These are phyloP conservation scores for Kazachstania kunashirensis DNA, from an alignment of 805 yeast genomes.

Conservation along the genomic window DNA sequence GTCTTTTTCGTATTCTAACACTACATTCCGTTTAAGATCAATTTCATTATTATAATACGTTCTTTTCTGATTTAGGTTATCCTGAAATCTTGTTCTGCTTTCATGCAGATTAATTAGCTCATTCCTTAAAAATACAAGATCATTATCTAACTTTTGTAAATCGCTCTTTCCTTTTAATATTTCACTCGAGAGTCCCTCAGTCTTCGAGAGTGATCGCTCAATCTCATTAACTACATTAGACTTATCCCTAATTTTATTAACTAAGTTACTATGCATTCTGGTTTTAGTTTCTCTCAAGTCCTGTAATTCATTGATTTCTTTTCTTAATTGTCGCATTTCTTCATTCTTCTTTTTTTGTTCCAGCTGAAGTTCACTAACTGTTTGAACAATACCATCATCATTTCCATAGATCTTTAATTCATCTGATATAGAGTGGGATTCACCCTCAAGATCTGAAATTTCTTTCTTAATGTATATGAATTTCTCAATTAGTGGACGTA, in stretches of 20 bases:
- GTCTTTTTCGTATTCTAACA: background rate
- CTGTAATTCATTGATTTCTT: slow-evolving; percentile 18
- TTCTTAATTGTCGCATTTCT: slow-evolving; percentile 16
- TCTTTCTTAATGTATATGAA: slow-evolving; percentile 23
- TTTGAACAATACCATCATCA: slow-evolving; percentile 14
- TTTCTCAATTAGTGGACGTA: slow-evolving; percentile 26
- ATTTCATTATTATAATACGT: slow-evolving; percentile 3
- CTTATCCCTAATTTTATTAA: slow-evolving; percentile 18
- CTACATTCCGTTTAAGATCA: background rate
- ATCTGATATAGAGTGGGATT: slow-evolving; percentile 17
- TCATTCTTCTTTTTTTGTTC: slow-evolving; percentile 17
- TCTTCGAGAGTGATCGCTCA: slow-evolving; percentile 14
- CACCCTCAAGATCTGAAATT: slow-evolving; percentile 12
- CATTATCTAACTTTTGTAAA: slow-evolving; percentile 7
- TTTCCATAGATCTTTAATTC: slow-evolving; percentile 19
- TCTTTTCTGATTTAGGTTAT: background rate
- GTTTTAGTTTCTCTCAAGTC: slow-evolving; percentile 18
- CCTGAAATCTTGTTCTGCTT: slow-evolving; percentile 4
- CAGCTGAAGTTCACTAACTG: slow-evolving; percentile 22
- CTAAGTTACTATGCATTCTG: slow-evolving; percentile 14
- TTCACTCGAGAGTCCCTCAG: slow-evolving; percentile 10
- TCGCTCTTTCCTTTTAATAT: slow-evolving; percentile 9
- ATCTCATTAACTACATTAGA: slow-evolving; percentile 14
- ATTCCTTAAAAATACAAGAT: slow-evolving; percentile 5
- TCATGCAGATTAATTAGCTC: slow-evolving; percentile 6